phyloP scores from a whole-genome alignment of 495 filamentous ascomycete species.

The Daldinia concentrica region DNA sequence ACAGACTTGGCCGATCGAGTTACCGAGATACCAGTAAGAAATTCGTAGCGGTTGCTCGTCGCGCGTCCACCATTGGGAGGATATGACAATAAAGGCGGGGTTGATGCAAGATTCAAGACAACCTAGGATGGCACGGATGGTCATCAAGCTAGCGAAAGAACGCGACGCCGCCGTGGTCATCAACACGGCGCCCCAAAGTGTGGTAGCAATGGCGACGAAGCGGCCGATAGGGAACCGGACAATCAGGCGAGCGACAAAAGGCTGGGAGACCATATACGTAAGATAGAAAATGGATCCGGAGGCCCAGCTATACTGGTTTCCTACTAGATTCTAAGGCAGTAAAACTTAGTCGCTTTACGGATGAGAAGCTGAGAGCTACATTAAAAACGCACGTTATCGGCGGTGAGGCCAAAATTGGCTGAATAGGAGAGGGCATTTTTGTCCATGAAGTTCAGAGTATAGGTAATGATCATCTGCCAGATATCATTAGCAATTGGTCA shows the following conservation, averaged over 20 bases:
- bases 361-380: background rate
- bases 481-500: slow-evolving; percentile 26
- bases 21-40: slow-evolving; percentile 61
- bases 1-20: slow-evolving; percentile 60
- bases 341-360: slow-evolving; percentile 55
- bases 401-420: slow-evolving; percentile 31
- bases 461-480: slow-evolving; percentile 30
- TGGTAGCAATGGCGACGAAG: slow-evolving; percentile 55
- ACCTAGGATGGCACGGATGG: slow-evolving; percentile 61
- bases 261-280: slow-evolving; percentile 62
- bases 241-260: slow-evolving; percentile 66
- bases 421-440: slow-evolving; percentile 66
- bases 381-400: slow-evolving; percentile 24
- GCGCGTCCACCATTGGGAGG: slow-evolving; percentile 61
- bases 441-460: slow-evolving; percentile 64
- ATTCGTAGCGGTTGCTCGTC: slow-evolving; percentile 58
- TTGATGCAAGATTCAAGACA: slow-evolving; percentile 60
- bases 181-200: slow-evolving; percentile 55
- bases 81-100: slow-evolving; percentile 61
- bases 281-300: slow-evolving; percentile 62
- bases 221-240: slow-evolving; percentile 69
- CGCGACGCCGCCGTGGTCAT: slow-evolving; percentile 53
- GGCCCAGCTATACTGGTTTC: slow-evolving; percentile 63
- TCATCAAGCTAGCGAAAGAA: slow-evolving; percentile 52
- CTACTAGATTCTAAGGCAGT: slow-evolving; percentile 51